A percentile compares a stretch with the other conserved stretches of the same genome.
Conservation (phyloP, 257 asterid species). For the Henckelia pumila region DNA sequence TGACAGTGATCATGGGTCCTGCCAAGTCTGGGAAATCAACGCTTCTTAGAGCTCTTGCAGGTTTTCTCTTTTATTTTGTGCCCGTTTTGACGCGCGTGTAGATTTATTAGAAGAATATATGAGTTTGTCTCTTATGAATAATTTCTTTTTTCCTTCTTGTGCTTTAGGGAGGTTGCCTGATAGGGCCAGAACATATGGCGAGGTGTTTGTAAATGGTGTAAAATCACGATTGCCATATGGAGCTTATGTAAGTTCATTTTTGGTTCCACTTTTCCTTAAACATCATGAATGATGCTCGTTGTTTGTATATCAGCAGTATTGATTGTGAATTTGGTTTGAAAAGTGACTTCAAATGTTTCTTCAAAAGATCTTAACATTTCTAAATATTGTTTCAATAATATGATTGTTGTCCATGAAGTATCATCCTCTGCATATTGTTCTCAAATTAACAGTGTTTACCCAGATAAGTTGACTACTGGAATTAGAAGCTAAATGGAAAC, state of each 20-base stretch:
- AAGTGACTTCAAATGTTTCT: slow-evolving; percentile 10
- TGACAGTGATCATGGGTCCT: slow-evolving; percentile 99
- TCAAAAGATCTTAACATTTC: background rate
- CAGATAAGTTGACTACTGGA: background rate
- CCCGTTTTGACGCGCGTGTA: background rate
- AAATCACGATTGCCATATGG: slow-evolving; percentile 74
- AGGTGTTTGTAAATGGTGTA: slow-evolving; percentile 81
- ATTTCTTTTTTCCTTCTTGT: slow-evolving; percentile 19
- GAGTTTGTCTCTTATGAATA: slow-evolving; percentile 5
- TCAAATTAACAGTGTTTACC: background rate
- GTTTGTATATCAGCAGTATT: slow-evolving; percentile 14
- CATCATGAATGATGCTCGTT: slow-evolving; percentile 5
- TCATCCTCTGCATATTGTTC: background rate
- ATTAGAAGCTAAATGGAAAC: slow-evolving; percentile 15
- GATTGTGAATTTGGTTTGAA: slow-evolving; percentile 10
- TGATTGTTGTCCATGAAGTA: slow-evolving; percentile 7
- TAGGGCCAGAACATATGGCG: slow-evolving; percentile 81
- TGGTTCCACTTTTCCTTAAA: slow-evolving; percentile 21
- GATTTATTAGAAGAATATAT: background rate
- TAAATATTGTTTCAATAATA: background rate
- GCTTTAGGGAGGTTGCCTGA: slow-evolving; percentile 79
- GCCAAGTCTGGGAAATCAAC: slow-evolving; percentile 99
- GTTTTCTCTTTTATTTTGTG: slow-evolving; percentile 35
- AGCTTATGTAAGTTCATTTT: slow-evolving; percentile 65
- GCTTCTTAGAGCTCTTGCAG: slow-evolving; percentile 91